Conservation (phyloP, 345 rosid species). For the Lumnitzera littorea region DNA sequence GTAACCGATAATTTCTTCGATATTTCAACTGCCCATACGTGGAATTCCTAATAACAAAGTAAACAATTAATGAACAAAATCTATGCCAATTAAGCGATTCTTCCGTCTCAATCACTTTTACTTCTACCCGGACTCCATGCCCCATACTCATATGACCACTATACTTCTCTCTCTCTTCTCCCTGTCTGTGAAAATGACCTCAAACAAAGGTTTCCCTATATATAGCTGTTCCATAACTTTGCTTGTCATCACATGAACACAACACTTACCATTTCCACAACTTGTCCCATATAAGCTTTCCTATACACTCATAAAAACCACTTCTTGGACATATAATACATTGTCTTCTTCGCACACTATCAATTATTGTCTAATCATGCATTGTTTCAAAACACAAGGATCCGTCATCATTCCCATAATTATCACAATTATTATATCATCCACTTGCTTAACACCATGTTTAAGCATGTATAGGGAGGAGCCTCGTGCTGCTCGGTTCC, state of each 20-base stretch:
- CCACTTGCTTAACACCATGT: no score
- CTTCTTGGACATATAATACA: no score
- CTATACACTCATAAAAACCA: no score
- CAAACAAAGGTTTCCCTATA: constrained; percentile 1
- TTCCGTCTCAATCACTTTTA: constrained; percentile 10
- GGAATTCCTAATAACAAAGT: not conserved
- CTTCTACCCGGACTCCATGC: constrained; percentile 3
- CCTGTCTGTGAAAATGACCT: not conserved
- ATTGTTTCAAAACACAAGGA: no score
- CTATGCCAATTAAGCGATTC: constrained; percentile 6
- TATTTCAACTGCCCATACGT: not conserved
- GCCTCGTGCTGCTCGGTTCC: no score
- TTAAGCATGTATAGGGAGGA: no score
- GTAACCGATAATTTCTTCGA: constrained; percentile 1
- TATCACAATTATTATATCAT: no score
- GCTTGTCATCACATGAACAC: not conserved
- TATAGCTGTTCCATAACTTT: not conserved
- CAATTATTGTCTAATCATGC: no score
- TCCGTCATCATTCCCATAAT: no score
- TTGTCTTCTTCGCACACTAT: no score
- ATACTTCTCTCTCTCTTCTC: not conserved
- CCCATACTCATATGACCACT: not conserved
- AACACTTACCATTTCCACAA: not conserved
- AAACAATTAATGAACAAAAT: no score
- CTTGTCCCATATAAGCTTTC: not conserved